Percentiles rank a stretch among this genome's conserved stretches.
phyloP scores from a whole-genome alignment of 148 eudicot genomes.

The Cornus florida region DNA sequence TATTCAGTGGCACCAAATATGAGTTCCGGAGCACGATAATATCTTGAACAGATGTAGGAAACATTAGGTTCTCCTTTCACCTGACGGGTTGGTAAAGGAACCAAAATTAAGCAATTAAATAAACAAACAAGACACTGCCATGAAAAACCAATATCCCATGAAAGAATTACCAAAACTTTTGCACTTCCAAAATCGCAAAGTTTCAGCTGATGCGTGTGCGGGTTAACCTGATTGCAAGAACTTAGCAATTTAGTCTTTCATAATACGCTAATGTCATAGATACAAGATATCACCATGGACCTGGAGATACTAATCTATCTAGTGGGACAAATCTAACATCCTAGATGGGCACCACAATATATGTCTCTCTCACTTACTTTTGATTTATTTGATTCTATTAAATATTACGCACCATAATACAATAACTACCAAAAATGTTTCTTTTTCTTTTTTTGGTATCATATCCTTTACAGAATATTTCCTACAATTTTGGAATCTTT shows the following conservation, averaged over 20 bases:
- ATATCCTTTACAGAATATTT: too few relatives aligned
- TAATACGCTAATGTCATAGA: too few relatives aligned
- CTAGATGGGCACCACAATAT: too few relatives aligned
- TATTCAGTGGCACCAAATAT: constrained; percentile 97
- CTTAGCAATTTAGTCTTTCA: constrained; percentile 8
- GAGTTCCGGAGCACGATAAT: constrained; percentile 96
- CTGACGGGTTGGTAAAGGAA: constrained; percentile 32
- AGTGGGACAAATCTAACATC: too few relatives aligned
- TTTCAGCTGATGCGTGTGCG: constrained; percentile 97
- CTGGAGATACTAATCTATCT: too few relatives aligned
- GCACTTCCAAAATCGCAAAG: constrained; percentile 99
- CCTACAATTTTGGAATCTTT: too few relatives aligned
- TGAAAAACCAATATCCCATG: background rate
- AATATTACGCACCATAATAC: too few relatives aligned
- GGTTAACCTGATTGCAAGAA: constrained; percentile 70
- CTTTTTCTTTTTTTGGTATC: too few relatives aligned
- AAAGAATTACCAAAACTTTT: constrained; percentile 81
- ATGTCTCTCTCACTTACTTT: too few relatives aligned
- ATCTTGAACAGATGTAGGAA: constrained; percentile 94
- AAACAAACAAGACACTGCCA: constrained; percentile 13
- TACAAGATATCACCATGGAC: too few relatives aligned
- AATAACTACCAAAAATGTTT: too few relatives aligned
- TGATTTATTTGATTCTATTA: too few relatives aligned
- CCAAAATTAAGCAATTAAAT: background rate
- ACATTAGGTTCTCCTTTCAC: constrained; percentile 97